Conservation (phyloP, 805 yeast species). For the Starmerella stellata region DNA sequence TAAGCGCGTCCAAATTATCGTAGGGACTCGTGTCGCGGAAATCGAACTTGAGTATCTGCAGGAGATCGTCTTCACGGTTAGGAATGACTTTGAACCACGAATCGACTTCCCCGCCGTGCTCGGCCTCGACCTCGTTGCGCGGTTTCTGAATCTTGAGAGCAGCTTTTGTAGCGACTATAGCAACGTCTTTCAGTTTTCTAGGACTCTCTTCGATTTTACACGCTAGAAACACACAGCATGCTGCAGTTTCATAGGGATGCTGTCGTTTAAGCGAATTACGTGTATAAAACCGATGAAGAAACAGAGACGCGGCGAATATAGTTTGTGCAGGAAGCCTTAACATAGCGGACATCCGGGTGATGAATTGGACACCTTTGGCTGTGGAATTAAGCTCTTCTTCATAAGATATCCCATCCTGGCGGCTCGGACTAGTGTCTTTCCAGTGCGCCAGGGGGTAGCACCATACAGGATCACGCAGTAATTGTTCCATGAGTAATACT, state of each 20-base stretch:
- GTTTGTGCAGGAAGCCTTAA: conserved; percentile 33
- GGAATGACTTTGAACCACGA: conserved; percentile 34
- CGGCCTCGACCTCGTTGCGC: conserved; percentile 23
- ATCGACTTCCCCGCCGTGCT: conserved; percentile 32
- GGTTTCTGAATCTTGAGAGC: conserved; percentile 29
- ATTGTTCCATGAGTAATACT: conserved; percentile 14
- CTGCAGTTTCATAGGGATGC: conserved; percentile 36
- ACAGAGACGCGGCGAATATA: conserved; percentile 31
- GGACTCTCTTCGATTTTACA: conserved; percentile 37
- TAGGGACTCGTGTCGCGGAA: conserved; percentile 28
- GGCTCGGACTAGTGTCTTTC: conserved; percentile 16
- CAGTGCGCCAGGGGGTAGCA: conserved; percentile 15
- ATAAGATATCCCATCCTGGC: conserved; percentile 22
- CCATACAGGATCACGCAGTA: conserved; percentile 17
- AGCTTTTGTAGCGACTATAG: conserved; percentile 31
- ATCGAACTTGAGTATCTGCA: conserved; percentile 33
- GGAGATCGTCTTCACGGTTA: conserved; percentile 30
- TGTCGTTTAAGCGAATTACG: conserved; percentile 26
- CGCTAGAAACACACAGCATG: conserved; percentile 34
- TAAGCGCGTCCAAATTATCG: conserved; percentile 8
- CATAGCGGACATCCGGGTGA: conserved; percentile 29
- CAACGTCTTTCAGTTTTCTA: conserved; percentile 32
- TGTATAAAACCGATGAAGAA: conserved; percentile 37
- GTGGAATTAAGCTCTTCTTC: conserved; percentile 29
- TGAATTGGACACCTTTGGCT: conserved; percentile 32